These are phyloP conservation scores for Coemansia sp. DNA, from an alignment of 192 early-diverging fungal species.

Conservation along the genomic window DNA sequence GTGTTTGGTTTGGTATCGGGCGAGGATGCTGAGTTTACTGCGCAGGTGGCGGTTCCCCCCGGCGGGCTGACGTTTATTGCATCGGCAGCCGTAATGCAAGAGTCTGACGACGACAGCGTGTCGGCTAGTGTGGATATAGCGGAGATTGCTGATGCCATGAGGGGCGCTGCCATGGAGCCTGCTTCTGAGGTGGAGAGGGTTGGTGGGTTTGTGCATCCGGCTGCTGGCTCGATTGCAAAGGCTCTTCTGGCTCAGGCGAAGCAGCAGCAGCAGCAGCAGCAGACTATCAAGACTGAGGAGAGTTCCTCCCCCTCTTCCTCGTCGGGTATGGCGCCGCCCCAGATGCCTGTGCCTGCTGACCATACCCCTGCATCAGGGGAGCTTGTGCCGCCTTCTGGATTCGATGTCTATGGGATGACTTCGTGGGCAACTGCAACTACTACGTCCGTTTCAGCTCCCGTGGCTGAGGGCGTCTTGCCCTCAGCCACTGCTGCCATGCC, in stretches of 20 bases:
- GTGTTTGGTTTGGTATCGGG: neutral
- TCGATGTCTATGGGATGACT: slow-evolving; percentile 10
- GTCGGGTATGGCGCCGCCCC: neutral
- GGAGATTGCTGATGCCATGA: neutral
- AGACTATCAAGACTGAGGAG: neutral
- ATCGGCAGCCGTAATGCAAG: slow-evolving; percentile 26
- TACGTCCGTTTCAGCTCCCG: slow-evolving; percentile 1
- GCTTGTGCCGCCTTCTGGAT: slow-evolving; percentile 19
- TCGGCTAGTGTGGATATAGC: neutral
- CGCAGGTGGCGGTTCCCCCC: slow-evolving; percentile 38
- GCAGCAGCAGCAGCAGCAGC: too few species aligned
- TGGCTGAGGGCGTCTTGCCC: neutral
- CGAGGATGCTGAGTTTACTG: slow-evolving; percentile 18
- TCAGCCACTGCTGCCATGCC: slow-evolving; percentile 4
- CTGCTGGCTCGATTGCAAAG: too few species aligned
- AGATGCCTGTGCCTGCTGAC: slow-evolving; percentile 27
- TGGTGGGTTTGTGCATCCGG: slow-evolving; percentile 32
- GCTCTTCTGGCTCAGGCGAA: too few species aligned
- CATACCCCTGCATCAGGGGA: neutral
- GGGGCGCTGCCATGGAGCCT: neutral
- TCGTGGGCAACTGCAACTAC: neutral
- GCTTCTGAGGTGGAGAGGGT: slow-evolving; percentile 4
- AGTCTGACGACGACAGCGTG: slow-evolving; percentile 1
- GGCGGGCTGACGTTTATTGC: slow-evolving; percentile 47
- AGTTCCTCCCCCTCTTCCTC: too few species aligned